phyloP scores from a whole-genome alignment of 768 basidiomycete species.

The Crucibulum laeve region DNA sequence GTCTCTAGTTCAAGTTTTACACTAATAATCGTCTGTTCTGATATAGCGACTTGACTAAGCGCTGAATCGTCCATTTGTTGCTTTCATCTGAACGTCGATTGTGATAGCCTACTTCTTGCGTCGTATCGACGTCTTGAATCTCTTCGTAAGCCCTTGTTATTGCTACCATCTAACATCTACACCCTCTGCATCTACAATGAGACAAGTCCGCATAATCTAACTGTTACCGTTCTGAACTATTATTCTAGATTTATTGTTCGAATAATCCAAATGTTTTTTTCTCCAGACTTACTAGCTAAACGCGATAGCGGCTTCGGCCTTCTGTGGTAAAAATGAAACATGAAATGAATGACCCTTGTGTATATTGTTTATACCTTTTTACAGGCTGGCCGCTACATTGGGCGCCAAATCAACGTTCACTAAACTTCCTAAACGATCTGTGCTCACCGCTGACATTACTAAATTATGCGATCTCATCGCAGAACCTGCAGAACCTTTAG shows the following conservation, averaged over 20 bases:
- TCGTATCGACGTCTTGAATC: too few relatives aligned
- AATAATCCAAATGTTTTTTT: constrained; percentile 74
- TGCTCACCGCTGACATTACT: constrained; percentile 80
- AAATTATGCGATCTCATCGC: constrained; percentile 79
- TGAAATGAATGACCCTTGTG: neutral
- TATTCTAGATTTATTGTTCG: constrained; percentile 2
- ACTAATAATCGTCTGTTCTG: too few relatives aligned
- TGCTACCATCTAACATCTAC: too few relatives aligned
- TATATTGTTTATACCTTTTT: constrained; percentile 3
- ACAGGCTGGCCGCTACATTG: constrained; percentile 87
- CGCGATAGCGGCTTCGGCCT: constrained; percentile 87
- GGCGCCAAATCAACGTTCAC: constrained; percentile 86
- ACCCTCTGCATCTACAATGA: too few relatives aligned
- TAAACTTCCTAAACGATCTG: constrained; percentile 77
- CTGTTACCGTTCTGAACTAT: too few relatives aligned
- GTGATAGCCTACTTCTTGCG: too few relatives aligned
- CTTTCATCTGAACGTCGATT: too few relatives aligned
- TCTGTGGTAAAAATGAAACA: constrained; percentile 51
- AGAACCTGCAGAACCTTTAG: constrained; percentile 81
- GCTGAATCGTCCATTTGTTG: too few relatives aligned
- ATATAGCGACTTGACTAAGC: too few relatives aligned
- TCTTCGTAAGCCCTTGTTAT: too few relatives aligned
- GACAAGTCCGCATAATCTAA: too few relatives aligned
- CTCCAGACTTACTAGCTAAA: constrained; percentile 72
- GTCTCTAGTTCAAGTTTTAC: too few relatives aligned